Conservation (phyloP, 371 early-diverging fungal species). For the Blakeslea trispora region DNA sequence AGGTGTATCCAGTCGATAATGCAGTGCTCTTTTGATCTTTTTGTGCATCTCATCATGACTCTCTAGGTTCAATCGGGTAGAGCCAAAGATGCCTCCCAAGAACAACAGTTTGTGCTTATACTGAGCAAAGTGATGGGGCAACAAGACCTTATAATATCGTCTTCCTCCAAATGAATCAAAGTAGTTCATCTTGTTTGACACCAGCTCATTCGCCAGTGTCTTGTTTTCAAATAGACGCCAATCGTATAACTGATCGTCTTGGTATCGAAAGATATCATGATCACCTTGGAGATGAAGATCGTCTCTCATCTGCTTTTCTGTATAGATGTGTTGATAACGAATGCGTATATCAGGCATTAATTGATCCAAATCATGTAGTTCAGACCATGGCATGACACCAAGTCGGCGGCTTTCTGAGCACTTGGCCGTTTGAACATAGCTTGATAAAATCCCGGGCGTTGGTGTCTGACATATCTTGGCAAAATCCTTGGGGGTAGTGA, state of each 20-base stretch:
- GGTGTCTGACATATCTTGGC: slow-evolving; percentile 25
- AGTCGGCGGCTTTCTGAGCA: slow-evolving; percentile 37
- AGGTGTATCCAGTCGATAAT: slow-evolving; percentile 38
- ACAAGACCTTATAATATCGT: slow-evolving; percentile 33
- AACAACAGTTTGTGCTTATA: slow-evolving; percentile 33
- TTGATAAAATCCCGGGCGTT: slow-evolving; percentile 15
- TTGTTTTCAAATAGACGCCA: slow-evolving; percentile 47
- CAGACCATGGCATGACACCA: slow-evolving; percentile 39
- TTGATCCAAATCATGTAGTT: slow-evolving; percentile 30
- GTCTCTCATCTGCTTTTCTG: slow-evolving; percentile 22
- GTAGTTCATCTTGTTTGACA: slow-evolving; percentile 28
- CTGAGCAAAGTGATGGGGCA: slow-evolving; percentile 27
- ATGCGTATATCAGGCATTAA: slow-evolving; percentile 19
- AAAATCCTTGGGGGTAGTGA: slow-evolving; percentile 36
- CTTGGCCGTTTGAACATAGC: slow-evolving; percentile 23
- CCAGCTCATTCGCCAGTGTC: slow-evolving; percentile 15
- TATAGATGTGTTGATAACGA: slow-evolving; percentile 26
- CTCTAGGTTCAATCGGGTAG: slow-evolving; percentile 33
- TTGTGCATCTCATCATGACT: slow-evolving; percentile 28
- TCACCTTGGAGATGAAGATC: slow-evolving; percentile 18
- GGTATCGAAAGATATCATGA: slow-evolving; percentile 32
- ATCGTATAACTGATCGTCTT: slow-evolving; percentile 46
- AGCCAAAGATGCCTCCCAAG: slow-evolving; percentile 45
- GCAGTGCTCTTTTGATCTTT: slow-evolving; percentile 26
- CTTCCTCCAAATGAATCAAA: slow-evolving; percentile 42